These are phyloP conservation scores for Albizia julibrissin DNA, from an alignment of 306 rosid species.

Conservation along the genomic window DNA sequence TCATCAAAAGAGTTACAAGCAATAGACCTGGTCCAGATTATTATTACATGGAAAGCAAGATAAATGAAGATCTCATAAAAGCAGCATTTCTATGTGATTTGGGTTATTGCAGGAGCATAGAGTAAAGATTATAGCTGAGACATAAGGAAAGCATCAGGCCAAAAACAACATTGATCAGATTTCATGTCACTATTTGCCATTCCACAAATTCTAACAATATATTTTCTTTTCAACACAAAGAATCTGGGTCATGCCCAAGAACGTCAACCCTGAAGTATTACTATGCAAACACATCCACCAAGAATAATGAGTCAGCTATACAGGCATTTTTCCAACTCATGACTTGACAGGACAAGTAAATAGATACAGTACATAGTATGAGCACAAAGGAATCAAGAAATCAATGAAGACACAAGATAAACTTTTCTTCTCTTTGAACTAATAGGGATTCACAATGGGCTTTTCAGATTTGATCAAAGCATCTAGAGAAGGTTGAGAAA, in stretches of 20 bases:
- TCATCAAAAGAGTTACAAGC: neutral
- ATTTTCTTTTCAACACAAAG: neutral
- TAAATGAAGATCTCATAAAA: neutral
- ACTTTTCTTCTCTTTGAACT: neutral
- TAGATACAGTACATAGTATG: neutral
- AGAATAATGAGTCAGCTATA: neutral
- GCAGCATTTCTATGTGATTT: neutral
- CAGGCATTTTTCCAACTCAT: neutral
- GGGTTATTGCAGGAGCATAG: neutral
- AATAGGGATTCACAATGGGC: constrained; percentile 1
- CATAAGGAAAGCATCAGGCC: neutral
- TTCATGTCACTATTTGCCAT: neutral
- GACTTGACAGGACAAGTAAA: constrained; percentile 8
- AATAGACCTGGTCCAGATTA: neutral
- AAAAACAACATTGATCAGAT: neutral
- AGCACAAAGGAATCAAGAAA: neutral
- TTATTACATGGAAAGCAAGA: neutral
- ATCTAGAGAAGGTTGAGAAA: neutral
- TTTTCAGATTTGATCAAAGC: constrained; percentile 2
- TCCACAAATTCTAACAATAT: neutral
- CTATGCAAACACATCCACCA: neutral
- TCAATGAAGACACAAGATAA: constrained; percentile 12
- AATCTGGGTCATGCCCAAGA: neutral
- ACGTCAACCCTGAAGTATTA: neutral
- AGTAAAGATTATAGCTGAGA: neutral